Base-by-base conservation (phyloP, 202 grass and related monocot genomes). In the Panicum virgatum region DNA sequence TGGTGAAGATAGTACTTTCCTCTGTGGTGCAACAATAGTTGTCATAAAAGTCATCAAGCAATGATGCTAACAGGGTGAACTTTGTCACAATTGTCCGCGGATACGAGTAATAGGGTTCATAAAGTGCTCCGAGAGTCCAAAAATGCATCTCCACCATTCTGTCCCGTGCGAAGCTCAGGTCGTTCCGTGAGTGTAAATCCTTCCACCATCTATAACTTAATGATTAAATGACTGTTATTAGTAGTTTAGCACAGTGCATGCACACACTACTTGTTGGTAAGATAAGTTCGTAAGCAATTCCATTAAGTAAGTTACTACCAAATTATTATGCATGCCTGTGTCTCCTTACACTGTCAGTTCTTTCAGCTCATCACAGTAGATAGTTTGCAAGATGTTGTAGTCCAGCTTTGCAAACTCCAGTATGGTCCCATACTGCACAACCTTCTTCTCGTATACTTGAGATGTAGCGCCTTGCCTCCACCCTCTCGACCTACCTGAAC, bases 351-450 rank as follows among this genome's bases (percentile, higher is more conserved):
- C 0, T 7, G 73, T 78, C 22, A 89, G 63, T 12, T 46, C 3
- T 16, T 42, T 85, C 13, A 85, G 32, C 80, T 82, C 88, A 27
- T 75, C 15, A 9, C 72, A 89, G 25, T 83, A 92, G 4, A 89
- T 18, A 76, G 4, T 38, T 46, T 84, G 83, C 8, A 89, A 7
- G 26, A 89, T 53, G 51, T 72, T 69, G 50, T 69, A 87, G 42
- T 92, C 80, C 3, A 92, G 42, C 64, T 85, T 92, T 66, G 87
- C 83, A 51, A 92, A 74, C 57, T 89, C 90, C 3, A 89, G n/a
- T 36, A 92, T 26, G 32, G 57, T 7, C 5, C 79, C 75, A 25
- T 78, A 77, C 26, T 71, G 6, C 47, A 14, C 15, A 0, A 34
- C 32, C 30, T 50, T 66, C 18, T 72, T 68, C 42, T 85, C 39